Conservation (phyloP, 1,139 yeast genomes). For the Saccharomyces hybrid region DNA sequence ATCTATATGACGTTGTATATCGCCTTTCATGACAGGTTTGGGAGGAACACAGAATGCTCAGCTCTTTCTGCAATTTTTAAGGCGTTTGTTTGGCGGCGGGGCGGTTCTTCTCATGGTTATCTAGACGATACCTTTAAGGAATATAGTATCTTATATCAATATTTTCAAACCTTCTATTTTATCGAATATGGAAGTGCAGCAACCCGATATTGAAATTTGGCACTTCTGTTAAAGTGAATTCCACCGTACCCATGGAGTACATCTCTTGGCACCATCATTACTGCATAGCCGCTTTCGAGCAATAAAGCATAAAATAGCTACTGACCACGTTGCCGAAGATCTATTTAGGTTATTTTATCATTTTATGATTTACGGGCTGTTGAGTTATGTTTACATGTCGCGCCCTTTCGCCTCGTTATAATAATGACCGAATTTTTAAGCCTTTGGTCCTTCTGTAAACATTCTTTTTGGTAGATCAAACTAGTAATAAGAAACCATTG, state of each 20-base stretch:
- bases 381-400: neutral
- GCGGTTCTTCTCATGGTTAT: too few relatives aligned
- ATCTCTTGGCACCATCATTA: too few relatives aligned
- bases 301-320: too few relatives aligned
- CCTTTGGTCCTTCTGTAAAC: neutral
- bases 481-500: neutral
- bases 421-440: neutral
- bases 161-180: neutral
- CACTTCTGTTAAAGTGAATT: neutral
- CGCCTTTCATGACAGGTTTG: too few relatives aligned
- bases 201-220: neutral
- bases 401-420: neutral
- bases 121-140: neutral
- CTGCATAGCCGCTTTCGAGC: too few relatives aligned
- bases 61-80: too few relatives aligned
- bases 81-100: too few relatives aligned
- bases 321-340: neutral
- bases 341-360: neutral
- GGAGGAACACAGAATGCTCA: too few relatives aligned
- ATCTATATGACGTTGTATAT: too few relatives aligned
- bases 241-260: neutral
- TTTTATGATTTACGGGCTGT: neutral
- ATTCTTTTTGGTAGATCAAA: neutral
- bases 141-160: neutral
- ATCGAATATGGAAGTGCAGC: neutral